phyloP scores from a whole-genome alignment of 139 green algal species.

The Pedinophyceae sp. region DNA sequence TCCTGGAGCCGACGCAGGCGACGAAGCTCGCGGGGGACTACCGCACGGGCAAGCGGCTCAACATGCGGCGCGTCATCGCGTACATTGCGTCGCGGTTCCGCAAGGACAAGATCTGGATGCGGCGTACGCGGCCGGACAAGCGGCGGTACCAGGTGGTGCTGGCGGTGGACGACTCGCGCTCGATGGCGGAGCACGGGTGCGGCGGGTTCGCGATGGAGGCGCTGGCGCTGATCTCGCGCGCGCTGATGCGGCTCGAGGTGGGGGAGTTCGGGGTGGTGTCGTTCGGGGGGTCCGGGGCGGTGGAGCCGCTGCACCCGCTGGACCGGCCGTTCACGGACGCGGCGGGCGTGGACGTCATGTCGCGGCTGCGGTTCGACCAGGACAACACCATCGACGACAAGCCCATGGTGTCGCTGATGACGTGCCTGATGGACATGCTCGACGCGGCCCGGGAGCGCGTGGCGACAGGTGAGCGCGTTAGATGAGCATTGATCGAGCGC shows the following conservation, averaged over 20 bases:
- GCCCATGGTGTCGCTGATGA: conserved; percentile 75
- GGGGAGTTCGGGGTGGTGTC: conserved; percentile 79
- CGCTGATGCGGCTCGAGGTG: conserved; percentile 79
- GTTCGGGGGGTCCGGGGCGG: conserved; percentile 65
- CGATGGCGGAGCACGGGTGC: conserved; percentile 81
- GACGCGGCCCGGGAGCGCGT: conserved; percentile 32
- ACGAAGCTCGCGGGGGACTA: conserved; percentile 79
- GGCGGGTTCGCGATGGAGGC: conserved; percentile 79
- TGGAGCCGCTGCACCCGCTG: conserved; percentile 62
- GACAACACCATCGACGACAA: conserved; percentile 91
- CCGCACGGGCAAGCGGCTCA: conserved; percentile 91
- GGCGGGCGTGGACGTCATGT: conserved; percentile 54
- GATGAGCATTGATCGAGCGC: too few relatives aligned
- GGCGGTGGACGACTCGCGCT: conserved; percentile 73
- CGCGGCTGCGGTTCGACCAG: conserved; percentile 26
- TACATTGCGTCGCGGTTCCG: conserved; percentile 92
- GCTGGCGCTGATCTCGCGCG: conserved; percentile 59
- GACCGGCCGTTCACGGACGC: conserved; percentile 67
- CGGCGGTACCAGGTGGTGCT: conserved; percentile 87
- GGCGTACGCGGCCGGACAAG: conserved; percentile 80
- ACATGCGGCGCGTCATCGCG: conserved; percentile 86
- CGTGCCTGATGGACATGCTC: conserved; percentile 48
- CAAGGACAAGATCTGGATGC: conserved; percentile 99
- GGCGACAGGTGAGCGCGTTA: neutral
- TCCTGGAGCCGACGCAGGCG: conserved; percentile 83